phyloP scores from a whole-genome alignment of 2,329 filamentous ascomycete species.

The Botrytis medusae region DNA sequence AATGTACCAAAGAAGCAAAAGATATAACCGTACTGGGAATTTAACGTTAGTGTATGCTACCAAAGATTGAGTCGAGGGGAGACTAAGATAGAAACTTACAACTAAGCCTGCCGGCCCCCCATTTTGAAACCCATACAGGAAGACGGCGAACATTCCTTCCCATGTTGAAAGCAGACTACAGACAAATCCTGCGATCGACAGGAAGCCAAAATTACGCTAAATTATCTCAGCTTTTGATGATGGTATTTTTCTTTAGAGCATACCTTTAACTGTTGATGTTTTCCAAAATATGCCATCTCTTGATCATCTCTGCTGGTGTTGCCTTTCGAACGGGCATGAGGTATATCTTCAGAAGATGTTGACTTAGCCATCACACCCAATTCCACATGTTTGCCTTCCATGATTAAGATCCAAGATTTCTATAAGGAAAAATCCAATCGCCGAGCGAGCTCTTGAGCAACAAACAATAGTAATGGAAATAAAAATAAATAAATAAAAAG shows the following conservation, averaged over 20 bases:
- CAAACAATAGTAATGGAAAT: not conserved
- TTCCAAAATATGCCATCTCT: conserved; percentile 35
- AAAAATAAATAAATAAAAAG: conserved; percentile 7
- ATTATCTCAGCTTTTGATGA: not conserved
- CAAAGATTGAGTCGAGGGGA: not conserved
- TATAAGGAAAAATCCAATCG: not conserved
- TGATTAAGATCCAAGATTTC: conserved; percentile 21
- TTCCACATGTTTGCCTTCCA: conserved; percentile 24
- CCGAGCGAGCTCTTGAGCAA: not conserved
- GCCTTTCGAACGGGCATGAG: conserved; percentile 20
- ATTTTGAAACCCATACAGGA: conserved; percentile 29
- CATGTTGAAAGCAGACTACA: conserved; percentile 46
- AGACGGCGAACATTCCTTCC: conserved; percentile 40
- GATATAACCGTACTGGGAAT: conserved; percentile 6
- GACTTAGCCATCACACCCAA: conserved; percentile 22
- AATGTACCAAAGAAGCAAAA: conserved; percentile 30
- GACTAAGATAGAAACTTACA: not conserved
- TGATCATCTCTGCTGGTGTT: conserved; percentile 30
- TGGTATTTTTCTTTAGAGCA: not conserved
- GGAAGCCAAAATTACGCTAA: conserved; percentile 44
- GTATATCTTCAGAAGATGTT: conserved; percentile 7
- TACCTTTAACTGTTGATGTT: conserved; percentile 33
- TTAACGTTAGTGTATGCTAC: not conserved
- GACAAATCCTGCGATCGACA: conserved; percentile 45
- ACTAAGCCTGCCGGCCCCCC: conserved; percentile 41